A percentile compares a stretch with the other conserved stretches of the same genome.
These are phyloP conservation scores for Geum urbanum DNA, from an alignment of 306 rosid genomes.

Conservation along the genomic window DNA sequence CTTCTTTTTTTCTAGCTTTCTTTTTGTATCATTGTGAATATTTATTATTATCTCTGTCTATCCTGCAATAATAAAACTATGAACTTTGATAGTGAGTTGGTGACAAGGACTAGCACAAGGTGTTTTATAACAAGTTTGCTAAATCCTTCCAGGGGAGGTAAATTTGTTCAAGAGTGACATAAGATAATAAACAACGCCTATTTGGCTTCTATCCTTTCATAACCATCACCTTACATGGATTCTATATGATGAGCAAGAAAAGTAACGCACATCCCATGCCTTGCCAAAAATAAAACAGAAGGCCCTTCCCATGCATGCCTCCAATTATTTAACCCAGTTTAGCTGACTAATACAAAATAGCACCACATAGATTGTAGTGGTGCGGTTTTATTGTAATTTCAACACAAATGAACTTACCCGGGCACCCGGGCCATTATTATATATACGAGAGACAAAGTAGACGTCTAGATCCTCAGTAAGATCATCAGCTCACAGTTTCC, in stretches of 20 bases:
- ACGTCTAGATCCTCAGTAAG: no score
- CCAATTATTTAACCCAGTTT: neutral
- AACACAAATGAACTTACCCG: neutral
- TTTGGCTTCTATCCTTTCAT: no score
- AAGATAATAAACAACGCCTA: neutral
- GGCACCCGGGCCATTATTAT: no score
- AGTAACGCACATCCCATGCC: neutral
- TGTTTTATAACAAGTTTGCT: neutral
- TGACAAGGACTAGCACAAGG: neutral
- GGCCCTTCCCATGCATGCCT: conserved; percentile 22
- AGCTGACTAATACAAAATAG: neutral
- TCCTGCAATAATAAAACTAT: neutral
- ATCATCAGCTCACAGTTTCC: neutral
- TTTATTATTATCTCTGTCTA: neutral
- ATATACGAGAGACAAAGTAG: no score
- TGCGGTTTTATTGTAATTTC: neutral
- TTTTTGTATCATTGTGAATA: neutral
- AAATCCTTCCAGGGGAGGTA: neutral
- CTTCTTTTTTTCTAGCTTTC: no score
- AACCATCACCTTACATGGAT: no score
- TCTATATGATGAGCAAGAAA: neutral
- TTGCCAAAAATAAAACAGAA: neutral
- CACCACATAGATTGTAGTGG: neutral
- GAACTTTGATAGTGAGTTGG: no score
- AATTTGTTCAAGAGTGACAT: neutral